These are phyloP conservation scores for Shiraia sp. DNA, from an alignment of 2,329 filamentous ascomycete genomes.

Conservation along the genomic window DNA sequence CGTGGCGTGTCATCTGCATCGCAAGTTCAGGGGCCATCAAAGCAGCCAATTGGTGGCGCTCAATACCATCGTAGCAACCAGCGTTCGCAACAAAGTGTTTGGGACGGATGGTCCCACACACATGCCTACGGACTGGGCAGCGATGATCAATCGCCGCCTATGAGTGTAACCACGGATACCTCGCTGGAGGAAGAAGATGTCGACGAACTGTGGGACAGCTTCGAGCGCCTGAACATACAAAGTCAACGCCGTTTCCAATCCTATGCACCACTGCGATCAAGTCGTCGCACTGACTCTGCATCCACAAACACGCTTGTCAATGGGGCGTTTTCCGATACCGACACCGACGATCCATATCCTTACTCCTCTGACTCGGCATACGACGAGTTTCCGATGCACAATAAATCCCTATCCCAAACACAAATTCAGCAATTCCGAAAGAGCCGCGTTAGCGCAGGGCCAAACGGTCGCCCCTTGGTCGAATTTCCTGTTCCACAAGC, in stretches of 20 bases:
- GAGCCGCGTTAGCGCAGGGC: conserved; percentile 31
- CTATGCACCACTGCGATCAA: conserved; percentile 13
- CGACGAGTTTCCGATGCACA: conserved; percentile 14
- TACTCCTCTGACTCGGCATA: conserved; percentile 24
- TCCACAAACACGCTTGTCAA: conserved; percentile 16
- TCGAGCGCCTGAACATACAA: conserved; percentile 26
- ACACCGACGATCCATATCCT: conserved; percentile 30
- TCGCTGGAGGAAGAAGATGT: conserved; percentile 41
- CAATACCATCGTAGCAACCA: conserved; percentile 28
- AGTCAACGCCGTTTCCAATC: conserved; percentile 16
- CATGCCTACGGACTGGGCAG: conserved; percentile 34
- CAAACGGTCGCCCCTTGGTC: conserved; percentile 37
- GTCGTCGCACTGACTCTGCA: conserved; percentile 20
- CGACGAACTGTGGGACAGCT: conserved; percentile 41
- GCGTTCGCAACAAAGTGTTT: conserved; percentile 32
- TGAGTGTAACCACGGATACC: conserved; percentile 35
- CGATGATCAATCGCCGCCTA: conserved; percentile 37
- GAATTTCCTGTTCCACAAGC: conserved; percentile 40
- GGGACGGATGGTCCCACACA: conserved; percentile 41
- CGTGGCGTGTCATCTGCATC: conserved; percentile 41
- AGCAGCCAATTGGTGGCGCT: conserved; percentile 20
- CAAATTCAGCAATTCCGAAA: conserved; percentile 12
- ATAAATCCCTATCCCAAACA: background rate
- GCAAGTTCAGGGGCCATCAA: conserved; percentile 33
- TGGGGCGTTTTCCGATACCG: conserved; percentile 15